phyloP scores from a whole-genome alignment of 208 protist genomes.

The Leishmania turanica region DNA sequence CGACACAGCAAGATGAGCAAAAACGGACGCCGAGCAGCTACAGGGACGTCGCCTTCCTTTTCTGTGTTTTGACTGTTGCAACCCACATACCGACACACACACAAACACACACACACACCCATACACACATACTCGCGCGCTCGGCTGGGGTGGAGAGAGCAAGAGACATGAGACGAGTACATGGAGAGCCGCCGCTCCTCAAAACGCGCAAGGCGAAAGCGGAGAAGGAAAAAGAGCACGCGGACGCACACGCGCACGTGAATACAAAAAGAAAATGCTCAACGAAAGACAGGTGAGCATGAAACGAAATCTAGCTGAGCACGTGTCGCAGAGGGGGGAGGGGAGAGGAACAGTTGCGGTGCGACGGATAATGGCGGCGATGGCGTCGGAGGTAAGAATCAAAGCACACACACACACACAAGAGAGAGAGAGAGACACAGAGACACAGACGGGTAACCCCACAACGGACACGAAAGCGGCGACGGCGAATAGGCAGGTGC shows the following conservation, averaged over 20 bases:
- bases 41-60: not conserved
- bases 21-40: not conserved
- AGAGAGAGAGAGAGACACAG: not conserved
- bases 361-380: not conserved
- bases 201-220: not conserved
- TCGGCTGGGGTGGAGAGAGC: not conserved
- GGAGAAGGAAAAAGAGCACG: not conserved
- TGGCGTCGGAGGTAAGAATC: not conserved
- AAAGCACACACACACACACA: not conserved
- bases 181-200: not conserved
- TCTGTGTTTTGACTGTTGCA: not conserved
- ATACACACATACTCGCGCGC: not conserved
- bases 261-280: not conserved
- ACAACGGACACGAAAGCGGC: not conserved
- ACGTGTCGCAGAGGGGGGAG: not conserved
- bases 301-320: not conserved
- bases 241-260: not conserved
- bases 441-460: not conserved
- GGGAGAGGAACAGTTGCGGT: not conserved
- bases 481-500: not conserved
- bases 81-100: not conserved
- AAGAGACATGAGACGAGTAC: not conserved
- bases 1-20: not conserved
- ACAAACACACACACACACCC: not conserved
- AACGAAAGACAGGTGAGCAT: not conserved